These are phyloP conservation scores for Phoenix roebelenii DNA, from an alignment of 176 grass and related monocot genomes.

Conservation along the genomic window DNA sequence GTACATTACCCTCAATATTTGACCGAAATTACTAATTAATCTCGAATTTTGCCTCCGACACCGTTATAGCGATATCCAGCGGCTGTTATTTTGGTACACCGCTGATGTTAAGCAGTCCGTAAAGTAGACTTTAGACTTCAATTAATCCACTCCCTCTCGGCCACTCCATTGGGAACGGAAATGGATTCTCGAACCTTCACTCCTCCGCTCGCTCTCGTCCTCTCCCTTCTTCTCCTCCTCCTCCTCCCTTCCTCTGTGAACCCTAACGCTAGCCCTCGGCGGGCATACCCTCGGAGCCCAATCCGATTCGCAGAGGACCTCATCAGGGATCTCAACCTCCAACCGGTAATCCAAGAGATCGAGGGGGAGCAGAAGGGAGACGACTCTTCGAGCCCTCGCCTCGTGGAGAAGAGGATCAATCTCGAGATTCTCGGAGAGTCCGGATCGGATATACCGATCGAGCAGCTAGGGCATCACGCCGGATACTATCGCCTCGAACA, in stretches of 20 bases:
- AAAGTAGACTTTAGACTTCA: too few relatives aligned
- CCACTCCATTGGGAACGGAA: too few relatives aligned
- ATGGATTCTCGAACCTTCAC: too few relatives aligned
- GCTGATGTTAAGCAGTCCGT: too few relatives aligned
- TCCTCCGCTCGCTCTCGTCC: too few relatives aligned
- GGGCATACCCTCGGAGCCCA: slow-evolving; percentile 3
- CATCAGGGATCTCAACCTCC: slow-evolving; percentile 45
- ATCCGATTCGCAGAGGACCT: slow-evolving; percentile 31
- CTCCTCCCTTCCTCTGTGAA: neutral
- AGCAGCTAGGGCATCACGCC: slow-evolving; percentile 39
- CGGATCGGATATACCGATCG: slow-evolving; percentile 23
- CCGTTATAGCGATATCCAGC: too few relatives aligned
- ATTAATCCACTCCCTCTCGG: too few relatives aligned
- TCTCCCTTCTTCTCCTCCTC: too few relatives aligned
- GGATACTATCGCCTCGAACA: slow-evolving; percentile 40
- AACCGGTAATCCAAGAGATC: slow-evolving; percentile 21
- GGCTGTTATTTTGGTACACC: too few relatives aligned
- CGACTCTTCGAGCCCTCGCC: slow-evolving; percentile 4
- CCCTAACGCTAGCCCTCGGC: neutral
- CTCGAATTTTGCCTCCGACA: too few relatives aligned
- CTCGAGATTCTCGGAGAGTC: slow-evolving; percentile 31
- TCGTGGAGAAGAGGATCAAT: slow-evolving; percentile 28
- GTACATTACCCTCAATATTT: too few relatives aligned
- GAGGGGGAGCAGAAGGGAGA: slow-evolving; percentile 12
- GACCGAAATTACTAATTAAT: too few relatives aligned